A percentile compares a stretch with the other conserved stretches of the same genome.
These are phyloP conservation scores for Rhynchospora tenuis DNA, from an alignment of 176 grass and related monocot species.

Conservation along the genomic window DNA sequence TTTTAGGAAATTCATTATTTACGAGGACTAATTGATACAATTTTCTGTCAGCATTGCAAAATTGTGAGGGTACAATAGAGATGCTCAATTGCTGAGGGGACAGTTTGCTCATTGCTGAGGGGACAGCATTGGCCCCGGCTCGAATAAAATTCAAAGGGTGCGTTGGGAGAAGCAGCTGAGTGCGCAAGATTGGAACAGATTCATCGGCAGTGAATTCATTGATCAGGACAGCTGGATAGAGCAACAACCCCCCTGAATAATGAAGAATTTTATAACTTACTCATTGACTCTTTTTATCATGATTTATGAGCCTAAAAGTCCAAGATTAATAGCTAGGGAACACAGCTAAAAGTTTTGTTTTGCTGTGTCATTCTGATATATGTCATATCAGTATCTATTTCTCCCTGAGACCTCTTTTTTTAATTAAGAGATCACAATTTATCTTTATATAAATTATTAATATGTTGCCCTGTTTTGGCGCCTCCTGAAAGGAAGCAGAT, in stretches of 20 bases:
- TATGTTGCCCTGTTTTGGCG: not conserved
- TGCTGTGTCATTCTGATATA: not conserved
- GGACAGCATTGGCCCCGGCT: conserved; percentile 31
- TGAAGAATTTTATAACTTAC: no score
- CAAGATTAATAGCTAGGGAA: not conserved
- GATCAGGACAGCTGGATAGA: conserved; percentile 44
- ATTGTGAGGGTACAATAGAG: no score
- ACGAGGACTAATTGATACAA: no score
- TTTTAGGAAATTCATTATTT: no score
- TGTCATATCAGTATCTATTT: no score
- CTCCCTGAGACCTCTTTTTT: no score
- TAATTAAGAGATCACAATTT: no score
- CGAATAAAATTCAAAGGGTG: conserved; percentile 9
- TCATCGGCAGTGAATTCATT: conserved; percentile 33
- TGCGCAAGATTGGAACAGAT: conserved; percentile 17
- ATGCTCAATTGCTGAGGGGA: no score
- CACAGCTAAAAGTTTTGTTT: not conserved
- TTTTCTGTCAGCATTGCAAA: no score
- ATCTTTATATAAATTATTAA: no score
- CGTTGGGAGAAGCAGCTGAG: conserved; percentile 40
- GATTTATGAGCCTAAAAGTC: not conserved
- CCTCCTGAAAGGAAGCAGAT: not conserved
- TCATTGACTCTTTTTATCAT: not conserved
- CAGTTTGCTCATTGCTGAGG: no score
- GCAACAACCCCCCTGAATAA: conserved; percentile 7